A percentile compares a stretch with the other conserved stretches of the same genome.
Conservation (phyloP, 1,139 yeast species). For the Yamadazyma friedrichii region DNA sequence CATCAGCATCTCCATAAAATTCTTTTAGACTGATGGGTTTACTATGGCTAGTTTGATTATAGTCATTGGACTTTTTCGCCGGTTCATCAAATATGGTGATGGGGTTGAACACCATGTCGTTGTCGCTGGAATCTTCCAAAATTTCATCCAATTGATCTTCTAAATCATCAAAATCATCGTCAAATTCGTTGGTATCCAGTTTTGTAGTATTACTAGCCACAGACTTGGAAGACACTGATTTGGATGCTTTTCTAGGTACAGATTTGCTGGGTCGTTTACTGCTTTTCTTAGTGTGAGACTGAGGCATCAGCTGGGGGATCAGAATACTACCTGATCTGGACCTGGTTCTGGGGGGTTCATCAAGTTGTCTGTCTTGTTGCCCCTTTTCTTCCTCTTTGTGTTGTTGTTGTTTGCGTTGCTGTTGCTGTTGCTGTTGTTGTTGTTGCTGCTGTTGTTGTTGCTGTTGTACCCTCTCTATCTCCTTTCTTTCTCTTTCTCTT, state of each 20-base stretch:
- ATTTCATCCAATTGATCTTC: conserved; percentile 47
- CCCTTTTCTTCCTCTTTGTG: neutral
- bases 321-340: conserved; percentile 6
- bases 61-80: neutral
- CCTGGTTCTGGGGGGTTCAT: conserved; percentile 5
- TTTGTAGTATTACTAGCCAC: conserved; percentile 1
- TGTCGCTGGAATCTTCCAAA: conserved; percentile 25
- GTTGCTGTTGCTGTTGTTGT: neutral
- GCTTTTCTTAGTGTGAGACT: neutral
- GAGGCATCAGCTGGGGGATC: neutral
- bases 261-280: neutral
- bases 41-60: conserved; percentile 9
- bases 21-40: conserved; percentile 44
- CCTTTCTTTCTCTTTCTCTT: conserved; percentile 1
- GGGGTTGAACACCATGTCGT: conserved; percentile 13
- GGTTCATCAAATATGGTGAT: conserved; percentile 14
- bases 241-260: neutral
- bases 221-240: neutral
- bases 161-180: conserved; percentile 45
- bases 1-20: conserved; percentile 29
- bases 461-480: neutral
- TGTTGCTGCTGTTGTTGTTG: neutral
- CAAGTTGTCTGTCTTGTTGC: neutral
- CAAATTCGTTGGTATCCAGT: conserved; percentile 11
- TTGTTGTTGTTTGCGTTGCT: neutral